Conservation (phyloP, 2,329 filamentous ascomycete genomes). For the Graphilbum ipis-grandicollis region DNA sequence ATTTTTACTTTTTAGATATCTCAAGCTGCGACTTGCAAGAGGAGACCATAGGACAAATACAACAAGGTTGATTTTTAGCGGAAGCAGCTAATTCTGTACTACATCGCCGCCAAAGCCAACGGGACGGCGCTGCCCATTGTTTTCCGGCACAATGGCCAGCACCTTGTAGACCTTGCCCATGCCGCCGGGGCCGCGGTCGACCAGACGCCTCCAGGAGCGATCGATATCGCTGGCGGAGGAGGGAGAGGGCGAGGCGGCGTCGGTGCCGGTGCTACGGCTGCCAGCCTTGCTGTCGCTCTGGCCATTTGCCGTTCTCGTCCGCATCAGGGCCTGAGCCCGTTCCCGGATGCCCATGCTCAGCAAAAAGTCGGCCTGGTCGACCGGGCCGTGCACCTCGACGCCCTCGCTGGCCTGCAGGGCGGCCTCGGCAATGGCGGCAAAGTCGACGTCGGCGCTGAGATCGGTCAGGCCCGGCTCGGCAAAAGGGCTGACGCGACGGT, state of each 20-base stretch:
- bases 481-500: slow-evolving; percentile 65
- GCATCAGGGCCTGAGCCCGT: slow-evolving; percentile 51
- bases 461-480: slow-evolving; percentile 67
- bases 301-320: too few species aligned
- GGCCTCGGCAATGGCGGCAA: slow-evolving; percentile 67
- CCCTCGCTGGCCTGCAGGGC: slow-evolving; percentile 58
- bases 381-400: slow-evolving; percentile 83
- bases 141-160: slow-evolving; percentile 76
- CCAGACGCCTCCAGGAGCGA: slow-evolving; percentile 59
- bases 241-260: slow-evolving; percentile 12
- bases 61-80: too few species aligned
- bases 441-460: slow-evolving; percentile 86
- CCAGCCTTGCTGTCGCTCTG: background rate
- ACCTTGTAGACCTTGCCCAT: slow-evolving; percentile 96
- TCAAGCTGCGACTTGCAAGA: too few species aligned
- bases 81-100: too few species aligned
- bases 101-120: slow-evolving; percentile 81
- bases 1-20: too few species aligned
- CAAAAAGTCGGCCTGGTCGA: slow-evolving; percentile 71
- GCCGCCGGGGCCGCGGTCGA: slow-evolving; percentile 65
- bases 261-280: slow-evolving; percentile 12
- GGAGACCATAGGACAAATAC: too few species aligned
- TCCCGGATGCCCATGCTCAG: slow-evolving; percentile 67
- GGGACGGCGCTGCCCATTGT: slow-evolving; percentile 53
- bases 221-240: slow-evolving; percentile 45